Evolutionary conservation across 73 alveolate species (phyloP).

Genomic region (Tetrahymena borealis): DNA sequence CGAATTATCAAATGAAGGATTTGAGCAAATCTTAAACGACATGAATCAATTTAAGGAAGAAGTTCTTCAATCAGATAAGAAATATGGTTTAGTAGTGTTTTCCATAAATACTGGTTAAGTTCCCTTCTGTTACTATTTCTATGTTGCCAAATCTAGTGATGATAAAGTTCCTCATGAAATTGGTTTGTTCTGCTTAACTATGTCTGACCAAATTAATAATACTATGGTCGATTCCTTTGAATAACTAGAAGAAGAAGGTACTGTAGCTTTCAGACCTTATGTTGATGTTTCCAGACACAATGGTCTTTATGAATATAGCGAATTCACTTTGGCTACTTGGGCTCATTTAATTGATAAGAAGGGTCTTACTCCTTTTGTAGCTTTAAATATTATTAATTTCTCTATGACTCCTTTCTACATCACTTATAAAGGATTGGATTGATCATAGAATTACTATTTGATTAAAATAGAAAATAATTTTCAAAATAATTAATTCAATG

Average conservation of each 20-base stretch:
- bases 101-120: not conserved
- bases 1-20: not conserved
- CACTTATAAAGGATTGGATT: not conserved
- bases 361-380: not conserved
- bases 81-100: not conserved
- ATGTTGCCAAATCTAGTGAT: not conserved
- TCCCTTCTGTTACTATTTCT: not conserved
- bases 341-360: not conserved
- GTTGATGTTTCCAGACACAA: not conserved
- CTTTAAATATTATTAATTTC: not conserved
- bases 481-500: not conserved
- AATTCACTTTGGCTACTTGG: not conserved
- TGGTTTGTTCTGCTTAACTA: not conserved
- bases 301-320: not conserved
- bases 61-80: not conserved
- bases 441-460: not conserved
- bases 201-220: not conserved
- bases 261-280: not conserved
- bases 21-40: not conserved
- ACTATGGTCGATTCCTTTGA: not conserved
- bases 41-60: not conserved
- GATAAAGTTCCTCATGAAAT: not conserved
- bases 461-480: not conserved
- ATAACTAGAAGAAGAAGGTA: not conserved
- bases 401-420: not conserved